Conservation (phyloP, 208 protist species). For the Naegleria gruberi region DNA sequence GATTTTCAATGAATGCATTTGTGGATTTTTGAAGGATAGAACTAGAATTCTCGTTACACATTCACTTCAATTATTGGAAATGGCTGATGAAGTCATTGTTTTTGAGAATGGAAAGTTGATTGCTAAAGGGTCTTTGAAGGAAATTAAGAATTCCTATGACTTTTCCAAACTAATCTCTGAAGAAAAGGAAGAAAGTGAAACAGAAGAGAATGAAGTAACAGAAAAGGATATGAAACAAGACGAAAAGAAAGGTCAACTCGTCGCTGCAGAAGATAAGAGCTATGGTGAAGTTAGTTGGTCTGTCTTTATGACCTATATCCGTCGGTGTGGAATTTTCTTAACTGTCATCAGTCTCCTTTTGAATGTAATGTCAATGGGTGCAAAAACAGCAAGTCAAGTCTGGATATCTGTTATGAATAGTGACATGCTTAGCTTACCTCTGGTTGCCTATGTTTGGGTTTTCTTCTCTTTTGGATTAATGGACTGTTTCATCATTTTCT, state of each 20-base stretch:
- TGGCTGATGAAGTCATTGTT: constrained; percentile 69
- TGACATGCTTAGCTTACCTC: too few relatives aligned
- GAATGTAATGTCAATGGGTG: too few relatives aligned
- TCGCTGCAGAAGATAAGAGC: not conserved
- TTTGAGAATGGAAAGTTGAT: constrained; percentile 54
- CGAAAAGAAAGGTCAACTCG: not conserved
- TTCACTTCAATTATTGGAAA: constrained; percentile 69
- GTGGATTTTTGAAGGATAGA: constrained; percentile 33
- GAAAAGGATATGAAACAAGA: too few relatives aligned
- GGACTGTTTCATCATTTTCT: not conserved
- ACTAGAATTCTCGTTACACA: constrained; percentile 86
- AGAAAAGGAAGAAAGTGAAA: not conserved
- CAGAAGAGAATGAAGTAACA: not conserved
- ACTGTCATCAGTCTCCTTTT: not conserved
- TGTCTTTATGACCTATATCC: not conserved
- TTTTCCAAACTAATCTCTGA: not conserved
- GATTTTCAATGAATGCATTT: constrained; percentile 39
- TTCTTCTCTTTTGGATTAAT: not conserved
- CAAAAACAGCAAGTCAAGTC: not conserved
- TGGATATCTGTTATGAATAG: not conserved
- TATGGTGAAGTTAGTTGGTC: not conserved
- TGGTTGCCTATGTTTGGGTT: too few relatives aligned
- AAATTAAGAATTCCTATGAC: not conserved
- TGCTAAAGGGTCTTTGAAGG: constrained; percentile 21
- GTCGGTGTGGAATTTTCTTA: not conserved